These are phyloP conservation scores for Suhomyces sp. DNA, from an alignment of 805 yeast genomes.

Conservation along the genomic window DNA sequence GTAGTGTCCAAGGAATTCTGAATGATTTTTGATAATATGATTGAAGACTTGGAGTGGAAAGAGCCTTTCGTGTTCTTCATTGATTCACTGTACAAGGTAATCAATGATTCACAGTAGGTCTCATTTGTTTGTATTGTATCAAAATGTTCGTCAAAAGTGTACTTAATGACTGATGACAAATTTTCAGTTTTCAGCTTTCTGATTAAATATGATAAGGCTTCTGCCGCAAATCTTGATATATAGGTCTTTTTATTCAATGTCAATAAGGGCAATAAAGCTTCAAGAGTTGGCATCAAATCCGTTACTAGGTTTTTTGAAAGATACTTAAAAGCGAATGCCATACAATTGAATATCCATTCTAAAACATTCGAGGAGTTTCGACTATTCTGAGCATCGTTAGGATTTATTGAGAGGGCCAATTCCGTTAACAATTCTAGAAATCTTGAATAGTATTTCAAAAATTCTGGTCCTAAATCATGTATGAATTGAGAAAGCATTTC, in stretches of 20 bases:
- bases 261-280: constrained; percentile 60
- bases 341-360: constrained; percentile 79
- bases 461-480: constrained; percentile 91
- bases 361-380: constrained; percentile 58
- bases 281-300: constrained; percentile 69
- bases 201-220: constrained; percentile 80
- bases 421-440: constrained; percentile 51
- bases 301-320: constrained; percentile 60
- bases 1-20: constrained; percentile 23
- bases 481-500: constrained; percentile 80
- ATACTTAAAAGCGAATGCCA: constrained; percentile 89
- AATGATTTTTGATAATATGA: constrained; percentile 47
- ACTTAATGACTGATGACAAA: constrained; percentile 45
- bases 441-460: constrained; percentile 61
- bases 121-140: constrained; percentile 33
- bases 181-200: constrained; percentile 58
- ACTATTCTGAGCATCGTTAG: constrained; percentile 51
- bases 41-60: constrained; percentile 67
- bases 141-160: constrained; percentile 35
- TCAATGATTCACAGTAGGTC: constrained; percentile 56
- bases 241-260: constrained; percentile 56
- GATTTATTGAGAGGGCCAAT: constrained; percentile 38
- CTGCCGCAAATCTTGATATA: constrained; percentile 81
- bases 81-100: constrained; percentile 66
- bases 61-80: constrained; percentile 68